Evolutionary conservation across 805 yeast genomes (phyloP).

Genomic region (Huiozyma sinensis): DNA sequence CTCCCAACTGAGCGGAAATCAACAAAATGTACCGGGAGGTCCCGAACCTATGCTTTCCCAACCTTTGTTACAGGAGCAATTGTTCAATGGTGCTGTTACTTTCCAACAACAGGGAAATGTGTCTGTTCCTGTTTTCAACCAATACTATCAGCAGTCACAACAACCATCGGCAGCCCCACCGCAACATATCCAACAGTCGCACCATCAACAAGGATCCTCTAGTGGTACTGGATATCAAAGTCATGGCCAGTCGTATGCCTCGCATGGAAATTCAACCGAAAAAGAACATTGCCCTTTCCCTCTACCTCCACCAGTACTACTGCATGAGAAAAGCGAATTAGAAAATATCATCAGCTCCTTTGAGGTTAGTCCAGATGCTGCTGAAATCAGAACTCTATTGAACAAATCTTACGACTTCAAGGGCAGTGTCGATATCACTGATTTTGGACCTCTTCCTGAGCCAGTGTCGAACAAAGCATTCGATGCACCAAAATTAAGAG

Average conservation of each 20-base stretch:
- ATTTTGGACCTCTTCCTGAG: slow-evolving; percentile 70
- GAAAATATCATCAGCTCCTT: slow-evolving; percentile 16
- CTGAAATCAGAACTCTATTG: slow-evolving; percentile 35
- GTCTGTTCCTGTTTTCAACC: slow-evolving; percentile 24
- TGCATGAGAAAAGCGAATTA: slow-evolving; percentile 9
- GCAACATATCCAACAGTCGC: slow-evolving; percentile 4
- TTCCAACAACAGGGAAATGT: slow-evolving; percentile 26
- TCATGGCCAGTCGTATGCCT: slow-evolving; percentile 8
- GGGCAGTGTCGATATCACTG: slow-evolving; percentile 36
- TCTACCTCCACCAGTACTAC: slow-evolving; percentile 24
- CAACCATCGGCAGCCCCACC: neutral
- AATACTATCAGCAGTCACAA: slow-evolving; percentile 10
- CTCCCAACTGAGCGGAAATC: slow-evolving; percentile 2
- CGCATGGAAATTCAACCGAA: slow-evolving; percentile 12
- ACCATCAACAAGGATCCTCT: slow-evolving; percentile 3
- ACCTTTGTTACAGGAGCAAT: slow-evolving; percentile 26
- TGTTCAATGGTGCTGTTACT: slow-evolving; percentile 25
- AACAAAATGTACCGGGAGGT: slow-evolving; percentile 1
- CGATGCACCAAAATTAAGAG: slow-evolving; percentile 83
- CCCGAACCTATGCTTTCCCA: slow-evolving; percentile 6
- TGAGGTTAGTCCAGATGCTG: slow-evolving; percentile 14
- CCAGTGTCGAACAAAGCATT: slow-evolving; percentile 56
- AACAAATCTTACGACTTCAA: slow-evolving; percentile 34
- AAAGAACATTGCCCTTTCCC: slow-evolving; percentile 29
- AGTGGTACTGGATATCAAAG: slow-evolving; percentile 10